Evolutionary conservation across 1,284 basidiomycete species (phyloP).

Genomic region (Chiua sp.): DNA sequence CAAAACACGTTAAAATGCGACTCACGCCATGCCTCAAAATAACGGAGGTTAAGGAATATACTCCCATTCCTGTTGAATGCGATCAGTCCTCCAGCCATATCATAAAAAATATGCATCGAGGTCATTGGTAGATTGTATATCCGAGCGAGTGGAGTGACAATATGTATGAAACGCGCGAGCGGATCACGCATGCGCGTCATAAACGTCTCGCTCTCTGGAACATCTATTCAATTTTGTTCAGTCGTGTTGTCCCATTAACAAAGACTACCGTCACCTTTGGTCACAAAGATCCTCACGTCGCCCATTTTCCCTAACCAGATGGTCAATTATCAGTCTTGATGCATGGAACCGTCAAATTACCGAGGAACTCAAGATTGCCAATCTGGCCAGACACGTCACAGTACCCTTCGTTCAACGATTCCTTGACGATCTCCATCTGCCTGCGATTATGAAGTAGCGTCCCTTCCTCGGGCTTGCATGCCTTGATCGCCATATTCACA

Average conservation of each 20-base stretch:
- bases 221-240: slow-evolving; percentile 48
- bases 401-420: slow-evolving; percentile 79
- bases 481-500: slow-evolving; percentile 78
- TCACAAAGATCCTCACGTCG: slow-evolving; percentile 69
- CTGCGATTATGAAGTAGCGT: slow-evolving; percentile 67
- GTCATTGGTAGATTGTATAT: slow-evolving; percentile 70
- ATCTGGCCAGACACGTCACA: slow-evolving; percentile 79
- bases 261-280: slow-evolving; percentile 56
- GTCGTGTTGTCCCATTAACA: background rate
- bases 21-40: slow-evolving; percentile 87
- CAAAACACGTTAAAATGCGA: background rate
- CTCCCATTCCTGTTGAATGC: slow-evolving; percentile 94
- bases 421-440: slow-evolving; percentile 75
- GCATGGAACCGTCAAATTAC: slow-evolving; percentile 41
- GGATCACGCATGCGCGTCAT: slow-evolving; percentile 56
- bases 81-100: slow-evolving; percentile 81
- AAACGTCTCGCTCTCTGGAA: slow-evolving; percentile 55
- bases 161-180: slow-evolving; percentile 71
- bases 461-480: slow-evolving; percentile 73
- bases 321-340: background rate
- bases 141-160: slow-evolving; percentile 60
- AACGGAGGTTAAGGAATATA: slow-evolving; percentile 90
- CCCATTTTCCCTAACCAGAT: slow-evolving; percentile 59
- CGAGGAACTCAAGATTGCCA: slow-evolving; percentile 66
- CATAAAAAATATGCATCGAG: slow-evolving; percentile 89